Evolutionary conservation across 352 stramenopile genomes (phyloP).

Genomic region (Saprolegnia diclina): DNA sequence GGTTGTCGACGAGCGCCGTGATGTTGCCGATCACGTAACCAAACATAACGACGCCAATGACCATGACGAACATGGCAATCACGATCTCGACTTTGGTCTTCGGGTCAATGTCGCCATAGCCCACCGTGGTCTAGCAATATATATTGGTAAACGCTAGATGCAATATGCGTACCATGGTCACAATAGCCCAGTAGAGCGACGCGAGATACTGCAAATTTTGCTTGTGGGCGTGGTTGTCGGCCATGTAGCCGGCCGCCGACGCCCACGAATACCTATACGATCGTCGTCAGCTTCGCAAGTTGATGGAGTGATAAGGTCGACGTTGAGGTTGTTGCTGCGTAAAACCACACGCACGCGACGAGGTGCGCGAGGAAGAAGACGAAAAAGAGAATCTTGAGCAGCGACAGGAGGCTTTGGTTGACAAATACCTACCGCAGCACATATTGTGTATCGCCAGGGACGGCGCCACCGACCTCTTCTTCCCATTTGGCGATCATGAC

Average conservation of each 20-base stretch:
- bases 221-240: slow-evolving; percentile 31
- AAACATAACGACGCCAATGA: slow-evolving; percentile 78
- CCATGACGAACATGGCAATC: slow-evolving; percentile 73
- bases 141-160: background rate
- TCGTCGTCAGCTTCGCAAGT: background rate
- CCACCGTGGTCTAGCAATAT: slow-evolving; percentile 50
- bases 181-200: slow-evolving; percentile 91
- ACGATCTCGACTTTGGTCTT: slow-evolving; percentile 64
- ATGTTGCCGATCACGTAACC: slow-evolving; percentile 84
- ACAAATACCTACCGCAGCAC: slow-evolving; percentile 41
- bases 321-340: slow-evolving; percentile 29
- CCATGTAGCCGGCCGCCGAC: slow-evolving; percentile 7
- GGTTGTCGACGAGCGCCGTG: slow-evolving; percentile 69
- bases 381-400: slow-evolving; percentile 63
- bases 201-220: slow-evolving; percentile 71
- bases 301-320: background rate
- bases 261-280: slow-evolving; percentile 23
- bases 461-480: slow-evolving; percentile 35
- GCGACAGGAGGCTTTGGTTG: slow-evolving; percentile 73
- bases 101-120: slow-evolving; percentile 73
- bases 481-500: slow-evolving; percentile 82
- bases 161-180: slow-evolving; percentile 70
- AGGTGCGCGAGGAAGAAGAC: slow-evolving; percentile 88
- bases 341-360: slow-evolving; percentile 86
- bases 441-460: background rate